Evolutionary conservation across 805 yeast genomes (phyloP).

Genomic region (Ogataea pilisensis): DNA sequence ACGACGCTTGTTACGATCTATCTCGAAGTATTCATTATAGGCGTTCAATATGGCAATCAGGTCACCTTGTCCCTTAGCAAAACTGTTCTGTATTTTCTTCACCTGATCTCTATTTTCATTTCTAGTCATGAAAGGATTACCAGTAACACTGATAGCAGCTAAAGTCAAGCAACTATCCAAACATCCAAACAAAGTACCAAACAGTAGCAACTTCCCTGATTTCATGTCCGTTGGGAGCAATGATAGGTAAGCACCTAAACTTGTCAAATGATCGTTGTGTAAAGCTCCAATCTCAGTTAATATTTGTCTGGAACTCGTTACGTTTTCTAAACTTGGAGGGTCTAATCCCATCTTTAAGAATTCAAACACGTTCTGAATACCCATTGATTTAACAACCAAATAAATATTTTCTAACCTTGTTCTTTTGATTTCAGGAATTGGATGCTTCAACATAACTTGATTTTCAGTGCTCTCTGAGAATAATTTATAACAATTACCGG

Average conservation of each 20-base stretch:
- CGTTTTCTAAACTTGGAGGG: constrained; percentile 58
- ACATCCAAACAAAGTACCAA: constrained; percentile 81
- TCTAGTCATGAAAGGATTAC: constrained; percentile 66
- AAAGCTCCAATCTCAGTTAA: constrained; percentile 75
- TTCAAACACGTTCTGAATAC: constrained; percentile 61
- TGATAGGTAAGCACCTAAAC: constrained; percentile 76
- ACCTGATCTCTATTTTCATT: constrained; percentile 61
- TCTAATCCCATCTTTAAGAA: constrained; percentile 78
- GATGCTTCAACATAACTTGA: constrained; percentile 58
- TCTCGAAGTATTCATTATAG: constrained; percentile 45
- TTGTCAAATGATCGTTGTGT: constrained; percentile 48
- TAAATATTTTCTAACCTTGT: constrained; percentile 81
- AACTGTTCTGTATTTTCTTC: constrained; percentile 40
- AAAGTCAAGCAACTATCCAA: constrained; percentile 71
- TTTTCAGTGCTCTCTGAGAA: constrained; percentile 62
- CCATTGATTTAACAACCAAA: constrained; percentile 85
- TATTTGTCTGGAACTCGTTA: constrained; percentile 46
- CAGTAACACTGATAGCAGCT: constrained; percentile 73
- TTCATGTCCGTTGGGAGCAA: constrained; percentile 81
- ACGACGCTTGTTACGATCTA: constrained; percentile 30
- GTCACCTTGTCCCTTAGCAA: constrained; percentile 65
- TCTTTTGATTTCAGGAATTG: constrained; percentile 85
- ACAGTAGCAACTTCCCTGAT: constrained; percentile 76
- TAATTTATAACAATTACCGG: constrained; percentile 77
- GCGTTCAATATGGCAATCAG: constrained; percentile 62